Base-by-base conservation (phyloP, 257 asterid genomes). In the Solanum commersonii region DNA sequence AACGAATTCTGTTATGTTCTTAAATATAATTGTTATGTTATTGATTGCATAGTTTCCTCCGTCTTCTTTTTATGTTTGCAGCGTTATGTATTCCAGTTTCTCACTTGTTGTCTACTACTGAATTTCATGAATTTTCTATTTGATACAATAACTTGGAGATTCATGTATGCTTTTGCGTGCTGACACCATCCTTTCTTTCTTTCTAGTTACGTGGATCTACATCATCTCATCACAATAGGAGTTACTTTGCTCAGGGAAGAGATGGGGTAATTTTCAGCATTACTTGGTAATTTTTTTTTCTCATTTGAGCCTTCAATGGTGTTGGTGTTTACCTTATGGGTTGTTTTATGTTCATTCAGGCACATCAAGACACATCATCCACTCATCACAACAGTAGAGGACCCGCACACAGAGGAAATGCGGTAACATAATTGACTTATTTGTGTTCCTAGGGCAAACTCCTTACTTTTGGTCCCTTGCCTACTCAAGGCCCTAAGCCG, bases 351-450 rank as follows among this genome's bases (percentile, higher is more conserved):
- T 70, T 20, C 71, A 52, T 90, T 86, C 86, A 87, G 89, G 27
- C 86, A 46, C 70, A 76, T 52, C 87, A 27, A 22, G 88, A 42
- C 52, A 84, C 87, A 37, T 87, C 87, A 15, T 87, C 86, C 59
- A 84, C 90, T 67, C 83, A 79, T 88, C 83, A 68, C 74, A 56
- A 71, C 72, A 70, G 72, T 70, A 87, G 77, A 83, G 85, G 34
- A 29, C 67, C 2, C 18, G 35, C 77, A 70, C 88, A n/a, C 9
- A 85, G 87, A 56, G 86, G 87, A 86, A 85, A 87, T 70, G 8
- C 18, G 91, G 91, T 90, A 90, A 78, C 15, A 3, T 8, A 22
- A 20, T 37, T 44, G 42, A 49, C 85, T 82, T 46, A 16, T 82
- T 82, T 56, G 81, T 81, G 33, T 42, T 10, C 71, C 74, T 3